Conservation (phyloP, 441 rosid genomes). For the Populus hybrid region DNA sequence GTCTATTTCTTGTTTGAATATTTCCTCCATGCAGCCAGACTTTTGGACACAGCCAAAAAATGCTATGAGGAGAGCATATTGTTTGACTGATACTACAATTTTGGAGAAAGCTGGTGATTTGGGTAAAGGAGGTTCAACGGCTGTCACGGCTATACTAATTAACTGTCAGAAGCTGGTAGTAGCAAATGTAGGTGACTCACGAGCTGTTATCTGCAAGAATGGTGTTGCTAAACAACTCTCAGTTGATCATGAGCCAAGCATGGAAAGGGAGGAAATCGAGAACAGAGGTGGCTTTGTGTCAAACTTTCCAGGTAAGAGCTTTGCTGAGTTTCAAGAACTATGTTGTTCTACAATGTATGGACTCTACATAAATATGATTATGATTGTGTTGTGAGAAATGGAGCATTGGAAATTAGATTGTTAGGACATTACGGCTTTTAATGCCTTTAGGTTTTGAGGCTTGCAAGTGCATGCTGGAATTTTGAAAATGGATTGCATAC, state of each 20-base stretch:
- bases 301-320: constrained; percentile 64
- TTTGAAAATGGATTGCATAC: not conserved
- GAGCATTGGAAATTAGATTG: not conserved
- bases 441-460: not conserved
- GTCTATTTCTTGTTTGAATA: not conserved
- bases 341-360: not conserved
- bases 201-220: constrained; percentile 69
- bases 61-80: constrained; percentile 73
- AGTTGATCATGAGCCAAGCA: constrained; percentile 78
- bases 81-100: constrained; percentile 54
- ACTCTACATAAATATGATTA: not conserved
- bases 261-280: constrained; percentile 66
- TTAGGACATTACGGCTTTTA: not conserved
- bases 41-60: constrained; percentile 72
- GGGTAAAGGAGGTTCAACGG: constrained; percentile 92
- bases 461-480: not conserved
- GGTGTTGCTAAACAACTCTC: constrained; percentile 75
- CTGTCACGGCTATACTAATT: constrained; percentile 81
- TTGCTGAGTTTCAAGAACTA: not conserved
- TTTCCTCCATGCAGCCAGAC: constrained; percentile 42
- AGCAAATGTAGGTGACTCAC: constrained; percentile 91
- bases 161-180: constrained; percentile 66
- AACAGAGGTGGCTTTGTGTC: constrained; percentile 85
- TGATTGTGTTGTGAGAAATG: not conserved
- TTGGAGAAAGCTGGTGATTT: constrained; percentile 61